These are phyloP conservation scores for Exophiala sideris DNA, from an alignment of 2,329 filamentous ascomycete genomes.

Conservation along the genomic window DNA sequence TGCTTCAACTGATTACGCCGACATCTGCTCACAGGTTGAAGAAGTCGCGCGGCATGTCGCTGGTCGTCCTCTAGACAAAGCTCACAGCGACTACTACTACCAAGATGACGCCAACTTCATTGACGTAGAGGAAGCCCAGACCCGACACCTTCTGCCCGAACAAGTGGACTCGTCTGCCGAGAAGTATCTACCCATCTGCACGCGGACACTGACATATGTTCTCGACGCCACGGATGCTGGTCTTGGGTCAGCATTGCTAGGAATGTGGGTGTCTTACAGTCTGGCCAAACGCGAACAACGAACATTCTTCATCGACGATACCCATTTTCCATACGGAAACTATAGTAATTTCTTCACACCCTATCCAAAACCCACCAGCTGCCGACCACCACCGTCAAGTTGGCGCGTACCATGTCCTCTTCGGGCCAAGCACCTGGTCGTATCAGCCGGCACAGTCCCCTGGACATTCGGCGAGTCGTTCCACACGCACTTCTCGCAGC, in stretches of 20 bases:
- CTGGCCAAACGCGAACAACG: constrained; percentile 70
- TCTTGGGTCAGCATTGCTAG: constrained; percentile 71
- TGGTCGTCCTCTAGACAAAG: constrained; percentile 51
- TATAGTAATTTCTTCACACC: constrained; percentile 70
- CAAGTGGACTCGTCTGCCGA: constrained; percentile 18
- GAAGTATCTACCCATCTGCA: constrained; percentile 53
- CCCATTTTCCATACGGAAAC: constrained; percentile 75
- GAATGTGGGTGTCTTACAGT: constrained; percentile 80
- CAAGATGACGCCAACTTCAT: constrained; percentile 66
- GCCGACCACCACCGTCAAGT: constrained; percentile 67
- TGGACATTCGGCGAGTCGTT: constrained; percentile 63
- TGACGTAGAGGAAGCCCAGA: constrained; percentile 70
- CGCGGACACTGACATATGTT: constrained; percentile 71
- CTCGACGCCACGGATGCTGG: constrained; percentile 73
- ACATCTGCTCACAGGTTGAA: constrained; percentile 65
- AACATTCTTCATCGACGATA: constrained; percentile 81
- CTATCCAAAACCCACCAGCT: constrained; percentile 54
- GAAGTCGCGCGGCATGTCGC: constrained; percentile 61
- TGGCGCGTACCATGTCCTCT: constrained; percentile 78
- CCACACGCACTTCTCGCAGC: constrained; percentile 54
- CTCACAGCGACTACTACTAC: constrained; percentile 54
- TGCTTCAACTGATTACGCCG: constrained; percentile 60
- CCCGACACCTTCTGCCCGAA: constrained; percentile 57
- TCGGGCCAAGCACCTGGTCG: constrained; percentile 69
- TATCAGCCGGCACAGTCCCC: constrained; percentile 65